phyloP scores from a whole-genome alignment of 2,329 filamentous ascomycete species.

The Stagonosporopsis tanaceti region DNA sequence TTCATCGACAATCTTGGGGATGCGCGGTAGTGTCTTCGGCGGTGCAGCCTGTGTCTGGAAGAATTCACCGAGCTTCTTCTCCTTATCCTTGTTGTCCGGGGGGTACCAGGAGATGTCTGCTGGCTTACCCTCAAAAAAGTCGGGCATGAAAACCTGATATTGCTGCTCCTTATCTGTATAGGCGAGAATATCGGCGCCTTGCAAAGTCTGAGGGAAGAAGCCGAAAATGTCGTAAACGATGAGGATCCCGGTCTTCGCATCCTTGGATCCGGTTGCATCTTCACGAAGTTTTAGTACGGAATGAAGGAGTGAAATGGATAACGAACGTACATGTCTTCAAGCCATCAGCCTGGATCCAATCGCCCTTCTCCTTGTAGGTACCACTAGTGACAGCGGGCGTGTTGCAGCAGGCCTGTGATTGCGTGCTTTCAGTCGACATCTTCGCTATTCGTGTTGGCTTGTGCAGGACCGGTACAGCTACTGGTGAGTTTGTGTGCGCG shows the following conservation, averaged over 20 bases:
- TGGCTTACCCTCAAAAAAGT: constrained; percentile 85
- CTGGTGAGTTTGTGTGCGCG: constrained; percentile 8
- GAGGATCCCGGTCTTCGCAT: constrained; percentile 65
- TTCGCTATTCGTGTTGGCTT: constrained; percentile 21
- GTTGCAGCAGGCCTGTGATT: constrained; percentile 55
- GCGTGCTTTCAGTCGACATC: constrained; percentile 49
- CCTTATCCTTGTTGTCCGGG: constrained; percentile 67
- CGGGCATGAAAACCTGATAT: constrained; percentile 89
- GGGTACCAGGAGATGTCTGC: constrained; percentile 69
- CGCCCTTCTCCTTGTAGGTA: constrained; percentile 65
- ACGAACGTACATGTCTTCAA: constrained; percentile 64
- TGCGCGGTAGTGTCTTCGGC: constrained; percentile 63
- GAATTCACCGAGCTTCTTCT: constrained; percentile 66
- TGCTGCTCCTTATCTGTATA: constrained; percentile 70
- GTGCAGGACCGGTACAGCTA: constrained; percentile 12
- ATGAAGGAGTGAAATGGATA: not conserved
- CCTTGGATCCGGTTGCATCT: constrained; percentile 65
- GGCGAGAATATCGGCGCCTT: constrained; percentile 70
- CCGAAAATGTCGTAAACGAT: constrained; percentile 70
- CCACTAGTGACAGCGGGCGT: constrained; percentile 58
- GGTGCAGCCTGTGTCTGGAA: constrained; percentile 65
- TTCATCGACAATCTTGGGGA: constrained; percentile 64
- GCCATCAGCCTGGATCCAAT: constrained; percentile 66
- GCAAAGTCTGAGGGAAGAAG: constrained; percentile 69
- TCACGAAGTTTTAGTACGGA: not conserved